Percentiles rank a stretch among this genome's conserved stretches.
Conservation (phyloP, 495 filamentous ascomycete genomes). For the Penicillium manginii region DNA sequence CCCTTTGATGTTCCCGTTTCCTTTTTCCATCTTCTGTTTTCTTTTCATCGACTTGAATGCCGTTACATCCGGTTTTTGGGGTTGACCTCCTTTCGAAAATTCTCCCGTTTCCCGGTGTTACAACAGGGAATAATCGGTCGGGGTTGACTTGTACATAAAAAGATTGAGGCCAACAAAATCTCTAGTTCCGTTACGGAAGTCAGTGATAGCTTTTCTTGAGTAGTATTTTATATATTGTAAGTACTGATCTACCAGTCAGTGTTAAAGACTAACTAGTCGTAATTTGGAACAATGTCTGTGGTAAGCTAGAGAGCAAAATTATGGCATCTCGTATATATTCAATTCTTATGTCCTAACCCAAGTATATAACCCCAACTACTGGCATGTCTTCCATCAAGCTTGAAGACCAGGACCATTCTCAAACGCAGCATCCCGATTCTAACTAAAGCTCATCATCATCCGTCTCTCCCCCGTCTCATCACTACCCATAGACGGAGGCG, state of each 20-base stretch:
- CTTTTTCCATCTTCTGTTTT: conserved; percentile 22
- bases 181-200: conserved; percentile 26
- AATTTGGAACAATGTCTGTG: too few relatives aligned
- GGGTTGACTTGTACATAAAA: conserved; percentile 51
- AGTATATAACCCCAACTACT: too few relatives aligned
- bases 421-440: too few relatives aligned
- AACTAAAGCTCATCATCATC: conserved; percentile 57
- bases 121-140: conserved; percentile 30
- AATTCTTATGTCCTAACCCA: too few relatives aligned
- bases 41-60: conserved; percentile 24
- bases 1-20: conserved; percentile 31
- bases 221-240: background rate
- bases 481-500: conserved; percentile 13
- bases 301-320: too few relatives aligned
- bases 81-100: conserved; percentile 27
- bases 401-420: too few relatives aligned
- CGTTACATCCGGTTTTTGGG: conserved; percentile 27
- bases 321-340: too few relatives aligned
- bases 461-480: conserved; percentile 50
- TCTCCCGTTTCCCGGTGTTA: conserved; percentile 24
- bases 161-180: conserved; percentile 39
- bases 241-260: background rate
- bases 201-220: background rate
- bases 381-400: too few relatives aligned
- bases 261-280: too few relatives aligned